Base-by-base conservation (phyloP, 2,329 filamentous ascomycete genomes). In the Lomentospora prolificans region DNA sequence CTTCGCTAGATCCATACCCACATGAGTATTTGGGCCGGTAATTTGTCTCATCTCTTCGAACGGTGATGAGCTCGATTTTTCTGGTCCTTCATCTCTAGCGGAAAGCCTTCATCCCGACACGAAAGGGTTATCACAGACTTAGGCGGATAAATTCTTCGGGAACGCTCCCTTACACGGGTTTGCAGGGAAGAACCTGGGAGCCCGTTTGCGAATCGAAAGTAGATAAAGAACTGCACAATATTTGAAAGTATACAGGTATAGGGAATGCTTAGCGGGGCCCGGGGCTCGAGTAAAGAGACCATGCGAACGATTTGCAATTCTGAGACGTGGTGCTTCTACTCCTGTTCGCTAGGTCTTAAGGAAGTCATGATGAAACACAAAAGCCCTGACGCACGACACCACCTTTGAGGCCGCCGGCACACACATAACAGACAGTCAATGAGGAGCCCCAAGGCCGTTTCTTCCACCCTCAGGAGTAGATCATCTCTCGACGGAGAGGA, bases 91-190 rank as follows among this genome's bases (percentile, higher is more conserved):
- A 22, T 28, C 30, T 14, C 8, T 25, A 3, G 53, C 53, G 41
- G 53, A 48, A 48, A 10, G 27, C 36, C 5, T 22, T 30, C 53
- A 28, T 50, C 41, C 53, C 39, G 53, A 50, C 53, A 30, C 27
- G 53, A 41, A 14, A 14, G 27, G 27, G 52, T 12, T 22, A 3
- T 28, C 24, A n/a, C 5, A 14, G 10, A 22, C 14, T 55, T 55
- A 55, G 25, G 52, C 52, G 52, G 52, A 27, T 55, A 55, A 55
- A 55, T 48, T 31, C 14, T 17, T 51, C 48, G 52, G 50, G 24
- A 22, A 12, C 19, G 4, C 41, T 4, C 8, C 27, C 41, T 36
- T 44, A 22, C 41, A 25, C 30, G 41, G 10, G 7, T 24, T n/a
- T n/a, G 9, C 14, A 31, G 53, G 27, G 27, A 17, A 51, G 48